Evolutionary conservation across 2,329 filamentous ascomycete species (phyloP), one percentile per base, ranked within the genome.

Genomic region (Cladophialophora carrionii): DNA sequence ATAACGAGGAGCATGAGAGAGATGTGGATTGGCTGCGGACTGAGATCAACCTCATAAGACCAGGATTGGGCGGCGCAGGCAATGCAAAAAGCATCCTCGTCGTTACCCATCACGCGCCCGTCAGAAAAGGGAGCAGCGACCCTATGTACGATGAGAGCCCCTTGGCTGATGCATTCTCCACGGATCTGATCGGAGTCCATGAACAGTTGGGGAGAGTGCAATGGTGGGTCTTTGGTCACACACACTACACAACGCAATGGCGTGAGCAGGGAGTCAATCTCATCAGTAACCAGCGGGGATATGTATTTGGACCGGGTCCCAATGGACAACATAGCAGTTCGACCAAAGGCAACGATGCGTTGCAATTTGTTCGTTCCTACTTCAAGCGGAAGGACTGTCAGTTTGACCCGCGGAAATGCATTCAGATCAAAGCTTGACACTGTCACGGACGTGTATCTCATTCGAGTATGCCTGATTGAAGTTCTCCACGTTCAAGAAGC

Each of bases 71-170:
- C 9, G 24, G 32, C 48, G 10, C 6, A 29, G 9, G 26, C 26
- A 59, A 55, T n/a, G 10, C 58, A 56, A 46, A 31, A 65, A 34
- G 10, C 54, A 68, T 86, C 5, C 64, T 88, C 0, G 78, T 88
- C 0, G 79, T 82, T 0, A 87, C 84, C 0, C 84, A 87, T 60
- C 85, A 88, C 70, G 84, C 85, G 1, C 85, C 85, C 1, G 81
- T 77, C n/a, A 68, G 83, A 0, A 67, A 78, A 52, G 78, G 78
- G 6, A 82, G 83, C 1, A 82, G 84, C 0, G 76, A 77, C 1
- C 84, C 84, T 0, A 77, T 81, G 66, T 76, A 88, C 57, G 70
- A 76, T 2, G 73, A 77, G 17, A 83, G 78, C 24, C 78, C 80
- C 0, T 82, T 80, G 78, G 77, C 74, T 2, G 77, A 77, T 7